Base-by-base conservation (phyloP, 164 flowering plant species). In the Aristolochia californica region DNA sequence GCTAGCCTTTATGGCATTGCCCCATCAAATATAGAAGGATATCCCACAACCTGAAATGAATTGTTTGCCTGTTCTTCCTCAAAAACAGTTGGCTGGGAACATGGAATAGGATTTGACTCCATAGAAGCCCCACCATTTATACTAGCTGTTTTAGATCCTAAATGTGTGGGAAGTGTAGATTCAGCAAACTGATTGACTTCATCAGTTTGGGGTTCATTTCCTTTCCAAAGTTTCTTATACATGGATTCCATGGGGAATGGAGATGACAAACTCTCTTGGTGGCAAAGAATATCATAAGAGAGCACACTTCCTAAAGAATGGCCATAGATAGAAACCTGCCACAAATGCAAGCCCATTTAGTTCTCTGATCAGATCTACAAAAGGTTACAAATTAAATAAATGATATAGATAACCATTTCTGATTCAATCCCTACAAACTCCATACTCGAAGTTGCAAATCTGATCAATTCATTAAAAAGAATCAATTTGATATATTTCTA, bases 241-340 rank as follows among this genome's bases (percentile, higher is more conserved):
- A 80, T 67, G 66, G 66, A 74, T 47, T 86, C 84, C 91, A 86
- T 79, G 20, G 95, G 96, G 70, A 84, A 84, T 25, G 89, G 91
- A 24, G 85, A 78, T 22, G 77, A 82, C 48, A 88, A 68, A 62
- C 62, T 75, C 58, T 87, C 83, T 76, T 94, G 99, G 73, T 94
- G 99, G 63, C 99, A 94, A 55, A 94, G 95, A 56, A 94, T 94
- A 73, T 94, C 99, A 71, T 85, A 94, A 1, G 97, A 94, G 38
- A 94, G 91, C 56, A 94, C 95, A 70, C 96, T 94, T 64, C 99
- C 99, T 78, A 94, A 65, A 63, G 99, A 94, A 77, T 94, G 99
- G 25, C 86, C 99, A 78, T 84, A 94, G 27, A 94, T 48, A 30
- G 99, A 94, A 71, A 94, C 95, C 99, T 93, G 65, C 15, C 63